Percentiles rank a stretch among this genome's conserved stretches.
Conservation (phyloP, 306 rosid species). For the Leucaena leucocephala region DNA sequence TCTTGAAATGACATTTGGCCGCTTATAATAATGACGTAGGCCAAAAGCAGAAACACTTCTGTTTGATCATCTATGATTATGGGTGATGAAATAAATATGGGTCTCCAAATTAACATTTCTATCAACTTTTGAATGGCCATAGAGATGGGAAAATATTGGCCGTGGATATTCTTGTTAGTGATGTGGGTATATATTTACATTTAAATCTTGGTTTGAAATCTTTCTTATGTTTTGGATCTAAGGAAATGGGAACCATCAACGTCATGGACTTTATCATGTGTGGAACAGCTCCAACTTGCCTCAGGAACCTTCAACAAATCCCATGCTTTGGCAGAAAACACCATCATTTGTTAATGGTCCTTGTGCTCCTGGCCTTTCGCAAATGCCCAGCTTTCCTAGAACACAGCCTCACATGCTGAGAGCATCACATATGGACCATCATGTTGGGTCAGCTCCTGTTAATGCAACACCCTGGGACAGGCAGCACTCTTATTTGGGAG, state of each 20-base stretch:
- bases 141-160: constrained; percentile 14
- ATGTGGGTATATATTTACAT: constrained; percentile 4
- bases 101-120: constrained; percentile 18
- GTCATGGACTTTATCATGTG: constrained; percentile 52
- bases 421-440: constrained; percentile 53
- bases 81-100: not conserved
- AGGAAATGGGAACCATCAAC: constrained; percentile 56
- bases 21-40: not conserved
- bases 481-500: constrained; percentile 55
- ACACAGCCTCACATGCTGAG: constrained; percentile 57
- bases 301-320: constrained; percentile 59
- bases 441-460: constrained; percentile 77
- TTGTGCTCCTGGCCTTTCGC: constrained; percentile 54
- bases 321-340: constrained; percentile 59
- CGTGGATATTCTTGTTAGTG: constrained; percentile 15
- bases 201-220: constrained; percentile 15
- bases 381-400: constrained; percentile 58
- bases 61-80: constrained; percentile 5
- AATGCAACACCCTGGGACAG: constrained; percentile 72
- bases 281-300: constrained; percentile 62
- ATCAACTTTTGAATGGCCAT: constrained; percentile 6
- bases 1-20: constrained; percentile 12
- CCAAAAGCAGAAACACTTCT: not conserved
- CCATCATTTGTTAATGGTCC: constrained; percentile 61
- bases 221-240: constrained; percentile 46